Evolutionary conservation across 2,329 filamentous ascomycete genomes (phyloP), one percentile per base, ranked within the genome.

Genomic region (Pseudocercospora pini-densiflorae): DNA sequence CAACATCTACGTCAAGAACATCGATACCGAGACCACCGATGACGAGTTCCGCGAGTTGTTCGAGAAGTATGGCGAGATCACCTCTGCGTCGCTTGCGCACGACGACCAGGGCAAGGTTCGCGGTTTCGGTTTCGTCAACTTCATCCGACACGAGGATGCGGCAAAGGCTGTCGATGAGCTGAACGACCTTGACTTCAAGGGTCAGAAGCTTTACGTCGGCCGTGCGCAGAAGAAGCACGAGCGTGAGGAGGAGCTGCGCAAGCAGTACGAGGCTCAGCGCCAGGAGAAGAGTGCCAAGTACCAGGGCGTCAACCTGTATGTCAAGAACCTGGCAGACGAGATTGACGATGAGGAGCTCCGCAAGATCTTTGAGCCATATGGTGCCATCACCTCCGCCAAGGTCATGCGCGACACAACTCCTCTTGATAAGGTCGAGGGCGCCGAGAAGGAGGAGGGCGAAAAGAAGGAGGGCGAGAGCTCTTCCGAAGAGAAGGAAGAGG

Each of bases 161-260:
- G 82, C 88, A 76, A 88, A 89, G 81, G 94, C 95, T 70, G 95
- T 98, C 66, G 94, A 97, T 0, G 90, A 93, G 72, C 89, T 99
- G 72, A 94, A 99, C 81, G 90, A 92, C 79, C 93, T 89, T 77
- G 94, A 98, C 61, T 93, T 97, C 87, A 92, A 91, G 78, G 92
- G 92, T 68, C 93, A 98, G 86, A 95, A 96, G 79, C 89, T 99
- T 68, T 99, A 99, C 79, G 95, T 99, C 74, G 95, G 95, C 74
- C 94, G 95, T 80, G 95, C 95, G 65, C 95, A 98, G 87, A 99
- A 99, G 92, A 99, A 99, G 88, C 95, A 98, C 81, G 95, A 99
- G 86, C 95, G 95, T 77, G 95, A 99, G 86, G 95, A 99, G 85
- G 95, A 99, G 84, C 90, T 99, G 68, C 94, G 95, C 85, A 97